Evolutionary conservation across 129 eudicot genomes (phyloP), one percentile per base, ranked within the genome.

Genomic region (Arctium lappa): DNA sequence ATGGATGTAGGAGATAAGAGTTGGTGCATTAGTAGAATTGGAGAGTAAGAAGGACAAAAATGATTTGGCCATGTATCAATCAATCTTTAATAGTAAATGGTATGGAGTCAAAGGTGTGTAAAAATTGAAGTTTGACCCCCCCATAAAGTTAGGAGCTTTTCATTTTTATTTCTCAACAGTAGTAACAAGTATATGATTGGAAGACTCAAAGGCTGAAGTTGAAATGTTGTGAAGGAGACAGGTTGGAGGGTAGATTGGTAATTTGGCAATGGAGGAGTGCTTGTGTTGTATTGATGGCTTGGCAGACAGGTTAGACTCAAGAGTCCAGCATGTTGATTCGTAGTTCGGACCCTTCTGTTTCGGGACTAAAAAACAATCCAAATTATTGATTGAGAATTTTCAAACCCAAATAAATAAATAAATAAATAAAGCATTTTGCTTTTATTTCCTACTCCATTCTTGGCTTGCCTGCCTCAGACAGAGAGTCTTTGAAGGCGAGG

Each of bases 311-410:
- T 34, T 62, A 79, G 87, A 73, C 75, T 80, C 78, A 85, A 68
- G 81, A 74, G 66, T 80, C 73, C 68, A 74, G 81, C 84, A 66
- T 29, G 48, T 85, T 85, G 82, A 85, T 85, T 80, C 82, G 68
- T 81, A 85, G 79, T 85, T 81, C 66, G 60, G 82, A 80, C 85
- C 82, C 85, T 76, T 76, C 74, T 74, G 66, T 80, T 80, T 81
- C 66, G 78, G 66, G 74, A 38, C 75, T 68, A 15, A 80, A 81
- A 80, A 42, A 75, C 53, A 66, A 80, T 11, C 5, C 1, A 72
- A 79, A 73, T 56, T 80, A 71, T 70, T 71, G 37, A 80, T 50
- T 50, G 12, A 22, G 27, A 70, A 44, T 73, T 42, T 29, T 50
- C 36, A 76, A n/a, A 48, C 33, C 31, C 5, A 72, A 16, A n/a